A percentile compares a stretch with the other conserved stretches of the same genome.
Evolutionary conservation across 805 yeast genomes (phyloP).

Genomic region (Starmera dryadoides): DNA sequence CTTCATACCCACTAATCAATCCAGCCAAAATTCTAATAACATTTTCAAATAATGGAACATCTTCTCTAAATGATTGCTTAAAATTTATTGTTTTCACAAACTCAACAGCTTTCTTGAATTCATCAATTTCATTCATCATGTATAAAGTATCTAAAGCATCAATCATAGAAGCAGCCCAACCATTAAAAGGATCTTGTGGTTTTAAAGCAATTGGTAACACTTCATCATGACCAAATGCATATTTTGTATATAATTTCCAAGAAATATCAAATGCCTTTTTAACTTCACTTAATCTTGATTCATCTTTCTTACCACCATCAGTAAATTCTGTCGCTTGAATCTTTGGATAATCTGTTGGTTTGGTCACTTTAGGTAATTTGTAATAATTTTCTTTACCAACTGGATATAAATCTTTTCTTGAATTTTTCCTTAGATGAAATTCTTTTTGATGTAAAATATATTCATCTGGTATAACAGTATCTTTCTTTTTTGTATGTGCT

Average conservation of each 20-base stretch:
- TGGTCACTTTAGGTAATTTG: constrained; percentile 12
- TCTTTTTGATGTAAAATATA: constrained; percentile 15
- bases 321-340: constrained; percentile 23
- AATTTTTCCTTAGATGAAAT: constrained; percentile 10
- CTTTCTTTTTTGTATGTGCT: constrained; percentile 6
- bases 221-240: constrained; percentile 42
- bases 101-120: constrained; percentile 30
- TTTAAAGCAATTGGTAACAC: constrained; percentile 29
- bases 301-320: constrained; percentile 21
- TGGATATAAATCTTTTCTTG: constrained; percentile 14
- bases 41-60: constrained; percentile 44
- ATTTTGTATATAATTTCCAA: constrained; percentile 35
- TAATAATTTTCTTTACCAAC: constrained; percentile 17
- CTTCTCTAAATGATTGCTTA: constrained; percentile 27
- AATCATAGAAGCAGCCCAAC: constrained; percentile 44
- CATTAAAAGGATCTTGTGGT: constrained; percentile 33
- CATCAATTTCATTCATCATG: constrained; percentile 35
- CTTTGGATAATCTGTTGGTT: constrained; percentile 13
- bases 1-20: constrained; percentile 42
- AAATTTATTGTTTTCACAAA: constrained; percentile 32
- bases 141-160: constrained; percentile 46
- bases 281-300: constrained; percentile 23
- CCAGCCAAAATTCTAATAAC: constrained; percentile 48
- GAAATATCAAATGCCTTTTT: constrained; percentile 30
- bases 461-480: constrained; percentile 9